Conservation (phyloP, 805 yeast genomes). For the Cyberlindnera saturnus region DNA sequence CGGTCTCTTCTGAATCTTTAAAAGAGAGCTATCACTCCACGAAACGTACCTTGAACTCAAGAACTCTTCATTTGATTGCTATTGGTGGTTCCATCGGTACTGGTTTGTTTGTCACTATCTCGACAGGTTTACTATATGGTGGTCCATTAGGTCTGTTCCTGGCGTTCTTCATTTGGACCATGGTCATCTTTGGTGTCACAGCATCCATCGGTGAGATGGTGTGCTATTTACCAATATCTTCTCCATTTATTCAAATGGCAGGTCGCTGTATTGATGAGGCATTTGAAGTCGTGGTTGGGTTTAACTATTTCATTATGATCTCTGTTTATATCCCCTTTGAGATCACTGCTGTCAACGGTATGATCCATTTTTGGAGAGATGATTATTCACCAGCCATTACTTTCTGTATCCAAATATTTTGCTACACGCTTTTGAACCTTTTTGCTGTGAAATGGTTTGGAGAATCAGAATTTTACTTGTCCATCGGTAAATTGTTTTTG, state of each 20-base stretch:
- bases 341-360: conserved; percentile 55
- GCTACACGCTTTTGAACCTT: conserved; percentile 57
- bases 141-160: conserved; percentile 51
- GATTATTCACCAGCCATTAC: conserved; percentile 69
- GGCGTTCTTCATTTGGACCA: conserved; percentile 59
- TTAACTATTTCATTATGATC: conserved; percentile 52
- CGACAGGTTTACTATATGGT: conserved; percentile 47
- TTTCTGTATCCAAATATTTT: conserved; percentile 56
- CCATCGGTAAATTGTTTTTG: conserved; percentile 64
- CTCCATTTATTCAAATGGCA: conserved; percentile 59
- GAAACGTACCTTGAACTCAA: conserved; percentile 34
- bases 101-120: conserved; percentile 56
- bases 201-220: conserved; percentile 61
- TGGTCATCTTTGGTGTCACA: conserved; percentile 57
- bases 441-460: conserved; percentile 75
- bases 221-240: conserved; percentile 53
- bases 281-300: conserved; percentile 65
- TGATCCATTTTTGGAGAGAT: conserved; percentile 69
- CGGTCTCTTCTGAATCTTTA: conserved; percentile 2
- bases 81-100: conserved; percentile 65
- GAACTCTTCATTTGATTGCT: conserved; percentile 61
- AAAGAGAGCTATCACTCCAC: conserved; percentile 6
- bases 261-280: conserved; percentile 60
- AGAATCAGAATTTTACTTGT: conserved; percentile 73
- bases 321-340: conserved; percentile 57